phyloP scores from a whole-genome alignment of 805 yeast genomes.

The Nakazawaea wyomingensis region DNA sequence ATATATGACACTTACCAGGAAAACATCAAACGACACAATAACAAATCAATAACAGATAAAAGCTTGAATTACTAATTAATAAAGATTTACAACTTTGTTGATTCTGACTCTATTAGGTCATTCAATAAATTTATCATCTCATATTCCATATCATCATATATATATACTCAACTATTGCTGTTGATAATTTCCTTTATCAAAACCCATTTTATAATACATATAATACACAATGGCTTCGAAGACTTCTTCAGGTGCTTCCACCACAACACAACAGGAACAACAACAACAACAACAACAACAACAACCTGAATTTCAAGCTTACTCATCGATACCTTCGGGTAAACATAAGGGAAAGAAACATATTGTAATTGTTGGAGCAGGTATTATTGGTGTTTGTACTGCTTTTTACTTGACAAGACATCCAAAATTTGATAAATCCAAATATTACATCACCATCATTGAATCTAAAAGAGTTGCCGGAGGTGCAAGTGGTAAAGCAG shows the following conservation, averaged over 20 bases:
- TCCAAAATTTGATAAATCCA: constrained; percentile 67
- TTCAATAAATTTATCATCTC: too few relatives aligned
- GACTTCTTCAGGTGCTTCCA: neutral
- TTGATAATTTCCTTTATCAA: too few relatives aligned
- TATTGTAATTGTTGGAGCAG: constrained; percentile 87
- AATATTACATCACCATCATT: constrained; percentile 75
- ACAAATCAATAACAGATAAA: too few relatives aligned
- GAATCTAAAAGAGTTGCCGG: constrained; percentile 94
- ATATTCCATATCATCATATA: too few relatives aligned
- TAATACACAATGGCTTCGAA: too few relatives aligned
- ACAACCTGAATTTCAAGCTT: constrained; percentile 18
- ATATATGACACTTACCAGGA: too few relatives aligned
- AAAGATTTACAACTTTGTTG: too few relatives aligned
- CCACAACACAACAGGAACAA: neutral
- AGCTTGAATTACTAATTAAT: too few relatives aligned
- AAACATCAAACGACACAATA: too few relatives aligned
- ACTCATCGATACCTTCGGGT: constrained; percentile 39
- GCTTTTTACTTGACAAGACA: constrained; percentile 86
- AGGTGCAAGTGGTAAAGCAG: constrained; percentile 97
- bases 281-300: neutral
- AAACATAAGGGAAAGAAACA: constrained; percentile 60
- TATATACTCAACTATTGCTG: too few relatives aligned
- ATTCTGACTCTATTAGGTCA: too few relatives aligned
- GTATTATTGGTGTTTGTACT: constrained; percentile 92
- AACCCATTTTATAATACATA: too few relatives aligned